Evolutionary conservation across 352 stramenopile species (phyloP).

Genomic region (Phytophthora melonis): DNA sequence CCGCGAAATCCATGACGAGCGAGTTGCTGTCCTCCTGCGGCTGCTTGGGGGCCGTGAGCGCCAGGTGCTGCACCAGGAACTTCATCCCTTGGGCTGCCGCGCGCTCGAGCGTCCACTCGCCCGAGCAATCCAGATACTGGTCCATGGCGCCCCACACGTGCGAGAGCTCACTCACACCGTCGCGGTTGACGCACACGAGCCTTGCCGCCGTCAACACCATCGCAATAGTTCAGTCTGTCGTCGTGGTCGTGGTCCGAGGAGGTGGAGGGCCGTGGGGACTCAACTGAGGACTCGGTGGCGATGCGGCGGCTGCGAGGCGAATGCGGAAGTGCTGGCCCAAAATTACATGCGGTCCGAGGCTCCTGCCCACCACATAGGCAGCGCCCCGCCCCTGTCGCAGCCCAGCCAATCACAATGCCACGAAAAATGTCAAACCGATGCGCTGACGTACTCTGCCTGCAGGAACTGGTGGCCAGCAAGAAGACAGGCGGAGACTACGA

Average conservation of each 20-base stretch:
- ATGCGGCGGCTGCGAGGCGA: slow-evolving; percentile 25
- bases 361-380: slow-evolving; percentile 6
- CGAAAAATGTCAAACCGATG: slow-evolving; percentile 1
- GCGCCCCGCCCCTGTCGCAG: slow-evolving; percentile 29
- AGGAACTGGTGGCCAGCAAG: slow-evolving; percentile 11
- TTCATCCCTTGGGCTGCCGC: slow-evolving; percentile 67
- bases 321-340: slow-evolving; percentile 29
- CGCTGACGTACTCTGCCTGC: slow-evolving; percentile 9
- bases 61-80: slow-evolving; percentile 76
- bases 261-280: neutral
- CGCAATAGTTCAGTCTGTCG: slow-evolving; percentile 14
- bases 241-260: slow-evolving; percentile 12
- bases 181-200: slow-evolving; percentile 52
- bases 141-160: slow-evolving; percentile 64
- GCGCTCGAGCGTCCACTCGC: slow-evolving; percentile 67
- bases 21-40: slow-evolving; percentile 40
- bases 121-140: slow-evolving; percentile 65
- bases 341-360: neutral
- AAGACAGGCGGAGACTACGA: slow-evolving; percentile 13
- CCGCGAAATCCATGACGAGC: slow-evolving; percentile 82
- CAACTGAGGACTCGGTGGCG: slow-evolving; percentile 6
- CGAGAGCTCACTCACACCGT: slow-evolving; percentile 60
- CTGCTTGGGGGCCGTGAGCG: slow-evolving; percentile 40
- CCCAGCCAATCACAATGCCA: slow-evolving; percentile 24
- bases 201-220: slow-evolving; percentile 70